Conservation (phyloP, 345 rosid genomes). For the Acer negundo region DNA sequence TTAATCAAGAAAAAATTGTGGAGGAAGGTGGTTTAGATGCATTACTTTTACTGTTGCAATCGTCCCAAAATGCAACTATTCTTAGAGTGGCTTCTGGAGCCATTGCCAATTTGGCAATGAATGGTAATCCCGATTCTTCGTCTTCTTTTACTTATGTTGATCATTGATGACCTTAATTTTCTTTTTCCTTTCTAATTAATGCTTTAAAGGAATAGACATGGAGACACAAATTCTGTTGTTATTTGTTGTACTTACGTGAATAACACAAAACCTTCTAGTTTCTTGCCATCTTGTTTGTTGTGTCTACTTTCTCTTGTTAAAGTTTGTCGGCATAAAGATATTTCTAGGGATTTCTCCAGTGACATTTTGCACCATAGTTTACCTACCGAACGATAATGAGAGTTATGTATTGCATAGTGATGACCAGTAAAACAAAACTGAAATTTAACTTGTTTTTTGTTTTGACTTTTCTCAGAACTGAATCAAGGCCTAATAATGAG, state of each 20-base stretch:
- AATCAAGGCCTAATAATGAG: conserved; percentile 86
- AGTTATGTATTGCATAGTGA: not conserved
- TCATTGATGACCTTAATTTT: not conserved
- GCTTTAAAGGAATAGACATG: not conserved
- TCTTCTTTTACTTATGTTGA: conserved; percentile 2
- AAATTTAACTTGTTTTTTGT: not conserved
- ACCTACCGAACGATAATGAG: not conserved
- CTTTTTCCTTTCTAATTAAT: not conserved
- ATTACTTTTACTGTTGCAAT: conserved; percentile 61
- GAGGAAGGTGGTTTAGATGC: conserved; percentile 97
- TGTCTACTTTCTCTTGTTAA: not conserved
- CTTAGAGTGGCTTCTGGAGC: conserved; percentile 98
- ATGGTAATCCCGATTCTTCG: conserved; percentile 47
- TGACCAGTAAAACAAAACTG: not conserved
- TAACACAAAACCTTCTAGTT: not conserved
- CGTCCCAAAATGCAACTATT: conserved; percentile 73
- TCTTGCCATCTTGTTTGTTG: not conserved
- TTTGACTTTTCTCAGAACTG: conserved; percentile 47
- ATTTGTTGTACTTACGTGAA: not conserved
- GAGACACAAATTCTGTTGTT: not conserved
- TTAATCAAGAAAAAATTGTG: conserved; percentile 81
- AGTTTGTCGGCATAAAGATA: not conserved
- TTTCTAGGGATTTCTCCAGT: not conserved
- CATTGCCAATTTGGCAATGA: conserved; percentile 96
- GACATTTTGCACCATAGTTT: not conserved